Conservation (phyloP, 345 rosid genomes). For the Luvunga scandens region DNA sequence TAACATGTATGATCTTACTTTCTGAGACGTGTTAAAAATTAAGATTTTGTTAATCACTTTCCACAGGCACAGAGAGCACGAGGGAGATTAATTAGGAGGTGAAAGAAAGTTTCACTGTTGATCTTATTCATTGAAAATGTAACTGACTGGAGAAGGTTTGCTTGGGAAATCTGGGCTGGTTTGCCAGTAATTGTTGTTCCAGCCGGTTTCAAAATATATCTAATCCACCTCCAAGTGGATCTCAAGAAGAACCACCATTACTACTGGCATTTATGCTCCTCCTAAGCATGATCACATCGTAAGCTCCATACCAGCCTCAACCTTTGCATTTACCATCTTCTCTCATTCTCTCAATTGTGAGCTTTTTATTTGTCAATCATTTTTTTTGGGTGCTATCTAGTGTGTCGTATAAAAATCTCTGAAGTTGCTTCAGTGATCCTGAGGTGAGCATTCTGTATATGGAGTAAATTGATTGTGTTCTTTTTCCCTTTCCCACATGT, state of each 20-base stretch:
- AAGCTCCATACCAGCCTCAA: conserved; percentile 21
- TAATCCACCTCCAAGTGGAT: conserved; percentile 47
- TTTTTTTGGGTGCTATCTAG: too few species aligned
- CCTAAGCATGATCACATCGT: conserved; percentile 80
- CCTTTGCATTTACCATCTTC: background rate
- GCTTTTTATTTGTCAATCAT: background rate
- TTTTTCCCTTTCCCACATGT: conserved; percentile 6
- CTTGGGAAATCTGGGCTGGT: conserved; percentile 88
- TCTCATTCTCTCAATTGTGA: background rate
- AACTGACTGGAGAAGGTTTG: conserved; percentile 87
- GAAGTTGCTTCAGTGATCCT: background rate
- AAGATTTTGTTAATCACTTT: background rate
- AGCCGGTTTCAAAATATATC: conserved; percentile 52
- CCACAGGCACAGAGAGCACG: conserved; percentile 82
- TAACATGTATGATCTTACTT: background rate
- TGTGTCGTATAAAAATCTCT: background rate
- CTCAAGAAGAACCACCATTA: conserved; percentile 56
- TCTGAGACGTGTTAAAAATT: background rate
- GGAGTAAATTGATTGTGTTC: too few species aligned
- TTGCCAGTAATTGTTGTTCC: conserved; percentile 73
- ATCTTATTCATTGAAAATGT: conserved; percentile 84
- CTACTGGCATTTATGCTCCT: conserved; percentile 79
- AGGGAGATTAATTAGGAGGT: conserved; percentile 73
- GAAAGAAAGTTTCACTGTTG: conserved; percentile 58
- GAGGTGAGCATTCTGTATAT: too few species aligned